Percentiles rank a stretch among this genome's conserved stretches.
These are phyloP conservation scores for Chaetothyriales sp. DNA, from an alignment of 2,329 filamentous ascomycete genomes.

Conservation along the genomic window DNA sequence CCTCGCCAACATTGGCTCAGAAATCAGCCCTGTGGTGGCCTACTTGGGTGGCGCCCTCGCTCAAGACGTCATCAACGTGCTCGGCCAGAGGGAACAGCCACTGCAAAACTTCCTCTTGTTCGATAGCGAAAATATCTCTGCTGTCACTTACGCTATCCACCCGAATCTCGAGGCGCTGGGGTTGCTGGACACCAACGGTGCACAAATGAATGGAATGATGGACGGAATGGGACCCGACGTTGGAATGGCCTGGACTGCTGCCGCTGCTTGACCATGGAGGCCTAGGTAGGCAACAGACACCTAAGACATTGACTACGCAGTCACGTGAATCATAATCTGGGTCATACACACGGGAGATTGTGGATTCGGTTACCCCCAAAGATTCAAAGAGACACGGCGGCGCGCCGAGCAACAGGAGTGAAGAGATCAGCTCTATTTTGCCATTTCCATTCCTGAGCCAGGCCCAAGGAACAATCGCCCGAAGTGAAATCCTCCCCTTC, in stretches of 20 bases:
- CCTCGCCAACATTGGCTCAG: conserved; percentile 69
- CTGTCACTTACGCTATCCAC: conserved; percentile 68
- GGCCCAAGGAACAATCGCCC: too few species aligned
- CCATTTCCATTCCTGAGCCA: too few species aligned
- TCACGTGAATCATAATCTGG: background rate
- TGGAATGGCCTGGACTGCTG: background rate
- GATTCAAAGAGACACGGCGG: too few species aligned
- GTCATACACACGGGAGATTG: too few species aligned
- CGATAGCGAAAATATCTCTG: conserved; percentile 68
- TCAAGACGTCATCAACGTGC: conserved; percentile 93
- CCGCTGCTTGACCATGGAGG: background rate
- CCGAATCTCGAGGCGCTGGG: conserved; percentile 35
- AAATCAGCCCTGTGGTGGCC: conserved; percentile 75
- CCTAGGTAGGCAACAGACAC: background rate
- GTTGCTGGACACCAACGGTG: conserved; percentile 12
- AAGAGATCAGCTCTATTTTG: too few species aligned
- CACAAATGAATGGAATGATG: conserved; percentile 3
- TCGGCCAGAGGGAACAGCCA: conserved; percentile 80
- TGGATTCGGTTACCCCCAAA: too few species aligned
- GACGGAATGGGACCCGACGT: background rate
- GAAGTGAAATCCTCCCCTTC: too few species aligned
- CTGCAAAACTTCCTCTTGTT: conserved; percentile 92
- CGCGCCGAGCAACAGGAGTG: too few species aligned
- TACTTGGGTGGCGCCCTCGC: conserved; percentile 82
- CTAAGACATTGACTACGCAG: background rate